These are phyloP conservation scores for Saposhnikovia divaricata DNA, from an alignment of 129 eudicot genomes.

Conservation along the genomic window DNA sequence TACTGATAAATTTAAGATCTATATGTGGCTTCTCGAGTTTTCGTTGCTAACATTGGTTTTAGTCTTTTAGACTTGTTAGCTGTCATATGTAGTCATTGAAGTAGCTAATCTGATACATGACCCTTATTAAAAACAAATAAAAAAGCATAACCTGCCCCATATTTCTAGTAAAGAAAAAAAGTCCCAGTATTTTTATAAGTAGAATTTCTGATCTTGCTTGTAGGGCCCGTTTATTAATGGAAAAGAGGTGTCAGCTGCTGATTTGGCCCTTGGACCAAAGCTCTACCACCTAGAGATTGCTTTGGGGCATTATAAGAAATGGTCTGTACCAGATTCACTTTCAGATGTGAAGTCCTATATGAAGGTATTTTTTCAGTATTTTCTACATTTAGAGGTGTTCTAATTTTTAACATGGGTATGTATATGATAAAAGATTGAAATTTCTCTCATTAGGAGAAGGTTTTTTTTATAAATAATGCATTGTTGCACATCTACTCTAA, in stretches of 20 bases:
- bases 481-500: background rate
- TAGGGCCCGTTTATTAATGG: conserved; percentile 93
- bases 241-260: conserved; percentile 71
- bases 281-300: conserved; percentile 82
- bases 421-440: background rate
- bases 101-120: background rate
- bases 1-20: background rate
- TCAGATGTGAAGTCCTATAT: conserved; percentile 61
- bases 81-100: background rate
- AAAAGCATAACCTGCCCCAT: background rate
- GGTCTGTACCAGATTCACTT: conserved; percentile 90
- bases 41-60: background rate
- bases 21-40: background rate
- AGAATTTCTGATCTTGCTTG: conserved; percentile 12
- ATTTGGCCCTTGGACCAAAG: conserved; percentile 89
- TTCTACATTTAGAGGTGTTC: background rate
- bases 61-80: background rate
- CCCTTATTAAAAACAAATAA: background rate
- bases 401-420: background rate
- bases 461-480: background rate
- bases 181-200: background rate
- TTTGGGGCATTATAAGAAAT: conserved; percentile 79
- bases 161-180: background rate
- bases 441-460: background rate
- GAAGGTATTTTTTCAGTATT: conserved; percentile 43